These are phyloP conservation scores for Salix brachista DNA, from an alignment of 345 rosid species.

Conservation along the genomic window DNA sequence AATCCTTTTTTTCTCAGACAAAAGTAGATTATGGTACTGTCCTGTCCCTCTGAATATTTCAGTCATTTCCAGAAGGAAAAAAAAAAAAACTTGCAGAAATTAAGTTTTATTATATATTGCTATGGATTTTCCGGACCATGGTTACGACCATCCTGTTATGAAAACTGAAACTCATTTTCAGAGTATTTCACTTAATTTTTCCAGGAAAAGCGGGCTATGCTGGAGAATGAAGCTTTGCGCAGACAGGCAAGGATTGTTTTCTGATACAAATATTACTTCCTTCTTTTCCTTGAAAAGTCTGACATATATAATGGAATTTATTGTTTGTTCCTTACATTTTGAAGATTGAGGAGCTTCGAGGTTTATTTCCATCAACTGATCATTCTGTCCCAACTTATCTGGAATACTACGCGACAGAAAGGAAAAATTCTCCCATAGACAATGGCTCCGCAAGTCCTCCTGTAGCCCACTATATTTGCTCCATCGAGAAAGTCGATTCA, in stretches of 20 bases:
- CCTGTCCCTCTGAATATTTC: not conserved
- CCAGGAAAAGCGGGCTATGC: slow-evolving; percentile 74
- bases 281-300: not conserved
- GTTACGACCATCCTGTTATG: not conserved
- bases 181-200: slow-evolving; percentile 4
- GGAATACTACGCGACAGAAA: slow-evolving; percentile 52
- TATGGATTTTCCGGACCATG: not conserved
- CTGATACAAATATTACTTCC: not conserved
- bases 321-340: not conserved
- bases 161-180: not conserved
- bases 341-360: slow-evolving; percentile 79
- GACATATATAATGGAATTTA: not conserved
- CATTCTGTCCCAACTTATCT: slow-evolving; percentile 41
- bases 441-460: slow-evolving; percentile 37
- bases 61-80: not conserved
- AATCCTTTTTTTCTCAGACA: not conserved
- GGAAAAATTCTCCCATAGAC: slow-evolving; percentile 35
- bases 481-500: slow-evolving; percentile 57
- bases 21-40: not conserved
- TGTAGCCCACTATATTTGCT: slow-evolving; percentile 23
- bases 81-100: not conserved
- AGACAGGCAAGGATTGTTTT: slow-evolving; percentile 54
- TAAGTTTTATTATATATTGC: no score
- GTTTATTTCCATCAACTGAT: slow-evolving; percentile 51
- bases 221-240: slow-evolving; percentile 86